Evolutionary conservation across 345 rosid species (phyloP).

Genomic region (Camelina neglecta): DNA sequence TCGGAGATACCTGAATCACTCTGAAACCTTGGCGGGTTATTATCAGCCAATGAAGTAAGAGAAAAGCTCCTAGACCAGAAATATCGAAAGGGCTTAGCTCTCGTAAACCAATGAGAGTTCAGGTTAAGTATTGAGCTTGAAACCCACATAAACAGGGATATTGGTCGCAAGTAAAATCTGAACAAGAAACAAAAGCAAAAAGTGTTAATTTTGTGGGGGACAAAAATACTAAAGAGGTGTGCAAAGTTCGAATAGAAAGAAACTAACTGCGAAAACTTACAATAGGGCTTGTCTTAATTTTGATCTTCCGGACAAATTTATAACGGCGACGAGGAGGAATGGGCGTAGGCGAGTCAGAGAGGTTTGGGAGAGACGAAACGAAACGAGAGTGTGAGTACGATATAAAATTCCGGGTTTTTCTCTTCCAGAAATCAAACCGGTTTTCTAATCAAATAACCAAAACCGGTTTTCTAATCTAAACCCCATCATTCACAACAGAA

Average conservation of each 20-base stretch:
- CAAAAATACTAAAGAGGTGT: too few species aligned
- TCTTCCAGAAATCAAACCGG: background rate
- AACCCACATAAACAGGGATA: conserved; percentile 41
- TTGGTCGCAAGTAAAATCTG: conserved; percentile 25
- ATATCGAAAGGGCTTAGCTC: conserved; percentile 31
- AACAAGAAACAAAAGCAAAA: background rate
- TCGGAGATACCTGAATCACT: conserved; percentile 18
- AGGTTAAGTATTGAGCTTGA: conserved; percentile 23
- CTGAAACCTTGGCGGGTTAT: background rate
- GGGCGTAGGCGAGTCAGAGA: background rate
- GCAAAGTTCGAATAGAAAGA: too few species aligned
- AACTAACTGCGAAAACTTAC: background rate
- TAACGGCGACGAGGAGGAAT: background rate
- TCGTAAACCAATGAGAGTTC: conserved; percentile 27
- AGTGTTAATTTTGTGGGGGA: too few species aligned
- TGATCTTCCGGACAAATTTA: background rate
- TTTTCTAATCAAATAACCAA: background rate
- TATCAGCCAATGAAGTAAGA: background rate
- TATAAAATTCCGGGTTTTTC: background rate
- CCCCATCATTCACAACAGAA: too few species aligned
- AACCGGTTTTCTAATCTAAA: too few species aligned
- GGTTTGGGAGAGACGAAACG: background rate
- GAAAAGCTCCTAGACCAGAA: conserved; percentile 14
- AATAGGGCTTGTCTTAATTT: background rate
- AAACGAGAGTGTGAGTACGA: too few species aligned